phyloP scores from a whole-genome alignment of 257 asterid genomes.

The Solanum microdontum region DNA sequence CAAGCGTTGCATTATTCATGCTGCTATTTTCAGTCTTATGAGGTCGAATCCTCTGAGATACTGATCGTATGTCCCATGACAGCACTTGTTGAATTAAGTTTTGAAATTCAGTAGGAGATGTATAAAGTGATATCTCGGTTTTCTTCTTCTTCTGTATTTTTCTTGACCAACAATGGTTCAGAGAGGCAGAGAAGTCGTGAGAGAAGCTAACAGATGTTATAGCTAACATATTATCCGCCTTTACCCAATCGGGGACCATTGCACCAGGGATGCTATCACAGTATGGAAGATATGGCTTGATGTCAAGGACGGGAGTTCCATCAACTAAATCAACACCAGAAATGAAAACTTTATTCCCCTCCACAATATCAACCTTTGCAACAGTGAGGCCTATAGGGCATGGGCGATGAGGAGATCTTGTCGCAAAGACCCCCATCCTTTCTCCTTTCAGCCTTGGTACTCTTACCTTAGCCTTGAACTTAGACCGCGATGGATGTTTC shows the following conservation, averaged over 20 bases:
- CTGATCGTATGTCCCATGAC: constrained; percentile 81
- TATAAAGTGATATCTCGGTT: constrained; percentile 59
- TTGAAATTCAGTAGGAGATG: constrained; percentile 52
- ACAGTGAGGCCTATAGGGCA: constrained; percentile 96
- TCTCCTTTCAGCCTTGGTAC: constrained; percentile 84
- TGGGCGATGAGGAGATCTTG: constrained; percentile 99
- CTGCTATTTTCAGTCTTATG: constrained; percentile 15
- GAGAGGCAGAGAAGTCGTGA: constrained; percentile 44
- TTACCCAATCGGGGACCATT: constrained; percentile 78
- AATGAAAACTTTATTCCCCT: constrained; percentile 45
- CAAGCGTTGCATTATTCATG: constrained; percentile 15
- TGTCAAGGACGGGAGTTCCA: constrained; percentile 95
- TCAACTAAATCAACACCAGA: constrained; percentile 97
- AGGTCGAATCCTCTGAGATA: constrained; percentile 60
- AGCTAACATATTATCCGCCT: constrained; percentile 57
- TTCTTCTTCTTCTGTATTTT: constrained; percentile 41
- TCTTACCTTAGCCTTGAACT: constrained; percentile 90
- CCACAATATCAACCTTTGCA: constrained; percentile 84
- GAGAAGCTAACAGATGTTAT: constrained; percentile 67
- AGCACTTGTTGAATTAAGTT: constrained; percentile 68
- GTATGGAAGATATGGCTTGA: constrained; percentile 91
- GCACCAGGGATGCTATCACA: constrained; percentile 78
- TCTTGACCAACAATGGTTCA: constrained; percentile 55
- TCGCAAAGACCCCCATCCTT: constrained; percentile 84
- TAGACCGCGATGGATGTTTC: constrained; percentile 76